Evolutionary conservation across 352 stramenopile species (phyloP), one percentile per base, ranked within the genome.

Genomic region (Aphanomyces astaci): DNA sequence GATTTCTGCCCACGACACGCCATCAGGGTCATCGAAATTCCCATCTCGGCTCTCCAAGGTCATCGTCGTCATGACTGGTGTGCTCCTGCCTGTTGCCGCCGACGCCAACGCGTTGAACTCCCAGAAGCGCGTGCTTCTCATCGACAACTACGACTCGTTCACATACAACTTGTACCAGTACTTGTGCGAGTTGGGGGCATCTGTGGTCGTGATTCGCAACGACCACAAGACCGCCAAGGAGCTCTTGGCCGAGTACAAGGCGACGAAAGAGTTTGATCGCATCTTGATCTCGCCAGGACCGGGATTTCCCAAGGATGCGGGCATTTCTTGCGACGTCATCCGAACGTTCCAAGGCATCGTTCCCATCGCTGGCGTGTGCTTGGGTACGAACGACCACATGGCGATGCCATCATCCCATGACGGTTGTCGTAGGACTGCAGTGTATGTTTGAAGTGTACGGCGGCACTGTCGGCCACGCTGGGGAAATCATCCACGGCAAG

Each of bases 111-210:
- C 15, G 36, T 7, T 15, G 36, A 59, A 59, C n/a, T 7, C 51
- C 27, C 15, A 59, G 40, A 59, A 64, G 40, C 56, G 30, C 63
- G 87, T 95, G 72, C 74, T 95, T 55, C 76, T 95, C 60, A 90
- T 95, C 76, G 87, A 95, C 78, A 95, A 95, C 74, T 95, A 95
- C 63, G 87, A 95, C 80, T 95, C 87, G 68, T 95, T 95, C 79
- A 93, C 85, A 73, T 95, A 95, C 81, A 95, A 95, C 74, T 82
- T 95, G 71, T 94, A 84, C 74, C 86, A 94, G 82, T 94, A 94
- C 74, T 88, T 95, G 85, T 79, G 85, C 31, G 80, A 95, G 57
- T 74, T 95, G 4, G 87, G 87, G 7, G 87, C 87, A 0, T 59
- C 91, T 19, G 87, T 95, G 25, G 78, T 88, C 10, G 87, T 95